phyloP scores from a whole-genome alignment of 2,329 filamentous ascomycete species.

The Penicillium sp. region DNA sequence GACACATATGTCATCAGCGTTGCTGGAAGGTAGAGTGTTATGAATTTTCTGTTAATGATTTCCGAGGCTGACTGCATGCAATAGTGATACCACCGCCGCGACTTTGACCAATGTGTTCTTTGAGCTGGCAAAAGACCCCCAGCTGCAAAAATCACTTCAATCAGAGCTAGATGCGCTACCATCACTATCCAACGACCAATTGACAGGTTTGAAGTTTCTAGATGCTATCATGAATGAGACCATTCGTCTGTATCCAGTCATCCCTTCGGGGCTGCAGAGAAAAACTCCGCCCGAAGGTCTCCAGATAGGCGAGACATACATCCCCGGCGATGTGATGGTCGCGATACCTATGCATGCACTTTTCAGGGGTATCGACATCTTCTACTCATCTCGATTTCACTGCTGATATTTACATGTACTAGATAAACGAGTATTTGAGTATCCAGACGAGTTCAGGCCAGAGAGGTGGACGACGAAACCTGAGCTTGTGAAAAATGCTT shows the following conservation, averaged over 20 bases:
- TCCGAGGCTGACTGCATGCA: neutral
- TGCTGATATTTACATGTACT: neutral
- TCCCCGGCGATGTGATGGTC: slow-evolving; percentile 18
- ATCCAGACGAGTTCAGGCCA: neutral
- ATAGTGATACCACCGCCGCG: slow-evolving; percentile 3
- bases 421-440: neutral
- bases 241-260: slow-evolving; percentile 22
- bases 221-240: slow-evolving; percentile 24
- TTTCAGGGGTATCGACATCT: slow-evolving; percentile 15
- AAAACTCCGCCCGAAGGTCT: slow-evolving; percentile 18
- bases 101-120: neutral
- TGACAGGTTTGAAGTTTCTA: slow-evolving; percentile 3
- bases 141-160: neutral
- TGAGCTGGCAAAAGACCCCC: neutral
- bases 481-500: neutral
- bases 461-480: slow-evolving; percentile 1
- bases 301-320: slow-evolving; percentile 14
- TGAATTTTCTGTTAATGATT: too few relatives aligned
- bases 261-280: slow-evolving; percentile 17
- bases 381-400: too few relatives aligned
- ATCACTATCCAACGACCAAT: neutral
- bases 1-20: slow-evolving; percentile 25
- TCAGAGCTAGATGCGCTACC: neutral
- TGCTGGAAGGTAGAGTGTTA: slow-evolving; percentile 23
- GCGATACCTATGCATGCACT: slow-evolving; percentile 17